phyloP scores from a whole-genome alignment of 345 rosid species.

The Nasturtium officinale region DNA sequence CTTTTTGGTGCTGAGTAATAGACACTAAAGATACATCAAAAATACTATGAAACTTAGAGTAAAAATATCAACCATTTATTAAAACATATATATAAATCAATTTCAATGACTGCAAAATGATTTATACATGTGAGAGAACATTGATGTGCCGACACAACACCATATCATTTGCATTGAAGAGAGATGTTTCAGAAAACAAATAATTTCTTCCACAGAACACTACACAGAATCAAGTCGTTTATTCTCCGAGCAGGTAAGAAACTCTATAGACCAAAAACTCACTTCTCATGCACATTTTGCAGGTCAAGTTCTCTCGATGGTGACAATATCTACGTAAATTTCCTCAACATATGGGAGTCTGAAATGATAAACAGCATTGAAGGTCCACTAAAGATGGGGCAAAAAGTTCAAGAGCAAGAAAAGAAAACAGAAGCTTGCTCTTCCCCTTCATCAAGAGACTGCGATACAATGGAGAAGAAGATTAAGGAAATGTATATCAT shows the following conservation, averaged over 20 bases:
- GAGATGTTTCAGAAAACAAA: conserved; percentile 53
- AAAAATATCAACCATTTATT: neutral
- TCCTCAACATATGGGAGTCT: conserved; percentile 43
- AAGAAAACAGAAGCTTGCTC: conserved; percentile 32
- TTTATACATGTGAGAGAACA: conserved; percentile 29
- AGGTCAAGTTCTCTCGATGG: conserved; percentile 40
- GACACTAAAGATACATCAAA: conserved; percentile 30
- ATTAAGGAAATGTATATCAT: conserved; percentile 79
- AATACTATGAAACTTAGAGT: conserved; percentile 38
- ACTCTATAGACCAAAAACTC: conserved; percentile 46
- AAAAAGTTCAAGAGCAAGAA: conserved; percentile 13
- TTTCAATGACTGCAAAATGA: neutral
- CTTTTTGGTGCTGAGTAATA: conserved; percentile 32
- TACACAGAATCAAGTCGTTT: conserved; percentile 56
- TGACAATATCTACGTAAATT: conserved; percentile 36
- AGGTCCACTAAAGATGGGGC: conserved; percentile 21
- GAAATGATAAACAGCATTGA: conserved; percentile 27
- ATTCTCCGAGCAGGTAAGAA: conserved; percentile 52
- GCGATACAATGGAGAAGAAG: conserved; percentile 56
- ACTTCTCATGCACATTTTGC: conserved; percentile 36
- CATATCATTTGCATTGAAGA: conserved; percentile 23
- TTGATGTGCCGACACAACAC: conserved; percentile 26
- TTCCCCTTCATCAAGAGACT: conserved; percentile 23
- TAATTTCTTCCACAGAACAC: conserved; percentile 55
- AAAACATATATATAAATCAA: conserved; percentile 5